A percentile compares a stretch with the other conserved stretches of the same genome.
Evolutionary conservation across 345 rosid genomes (phyloP).

Genomic region (Salix purpurea): DNA sequence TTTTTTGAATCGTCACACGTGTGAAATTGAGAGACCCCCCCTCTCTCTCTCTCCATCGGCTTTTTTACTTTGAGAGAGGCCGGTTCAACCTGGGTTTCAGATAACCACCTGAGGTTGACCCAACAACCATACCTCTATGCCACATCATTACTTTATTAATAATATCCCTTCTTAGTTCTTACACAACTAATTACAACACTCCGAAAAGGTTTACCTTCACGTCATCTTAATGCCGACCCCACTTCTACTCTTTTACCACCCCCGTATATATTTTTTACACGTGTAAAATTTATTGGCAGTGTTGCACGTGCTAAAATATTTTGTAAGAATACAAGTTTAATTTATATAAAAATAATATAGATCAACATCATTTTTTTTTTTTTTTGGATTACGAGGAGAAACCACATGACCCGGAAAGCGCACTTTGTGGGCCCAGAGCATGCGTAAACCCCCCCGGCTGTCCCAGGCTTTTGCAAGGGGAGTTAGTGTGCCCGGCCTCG

Average conservation of each 20-base stretch:
- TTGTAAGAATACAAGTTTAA: no score
- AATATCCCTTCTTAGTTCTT: conserved; percentile 8
- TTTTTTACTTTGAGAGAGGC: not conserved
- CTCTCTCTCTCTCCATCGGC: not conserved
- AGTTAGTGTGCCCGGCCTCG: no score
- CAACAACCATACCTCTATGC: conserved; percentile 14
- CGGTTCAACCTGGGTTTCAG: conserved; percentile 32
- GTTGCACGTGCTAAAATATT: no score
- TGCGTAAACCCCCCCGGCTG: no score
- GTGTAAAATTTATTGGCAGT: no score
- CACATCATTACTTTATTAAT: not conserved
- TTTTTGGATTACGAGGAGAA: no score
- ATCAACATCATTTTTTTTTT: no score
- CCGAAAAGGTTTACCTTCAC: not conserved
- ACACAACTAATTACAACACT: conserved; percentile 18
- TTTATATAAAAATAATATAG: no score
- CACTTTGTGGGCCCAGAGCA: no score
- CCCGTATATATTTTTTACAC: no score
- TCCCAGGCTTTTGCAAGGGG: no score
- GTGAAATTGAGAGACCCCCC: conserved; percentile 3
- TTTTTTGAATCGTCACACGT: conserved; percentile 13
- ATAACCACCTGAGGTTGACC: conserved; percentile 54
- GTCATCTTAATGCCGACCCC: conserved; percentile 7
- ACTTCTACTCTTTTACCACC: not conserved
- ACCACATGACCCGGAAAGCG: no score